Base-by-base conservation (phyloP, 2,329 filamentous ascomycete species). In the Aspergillus jensenii region DNA sequence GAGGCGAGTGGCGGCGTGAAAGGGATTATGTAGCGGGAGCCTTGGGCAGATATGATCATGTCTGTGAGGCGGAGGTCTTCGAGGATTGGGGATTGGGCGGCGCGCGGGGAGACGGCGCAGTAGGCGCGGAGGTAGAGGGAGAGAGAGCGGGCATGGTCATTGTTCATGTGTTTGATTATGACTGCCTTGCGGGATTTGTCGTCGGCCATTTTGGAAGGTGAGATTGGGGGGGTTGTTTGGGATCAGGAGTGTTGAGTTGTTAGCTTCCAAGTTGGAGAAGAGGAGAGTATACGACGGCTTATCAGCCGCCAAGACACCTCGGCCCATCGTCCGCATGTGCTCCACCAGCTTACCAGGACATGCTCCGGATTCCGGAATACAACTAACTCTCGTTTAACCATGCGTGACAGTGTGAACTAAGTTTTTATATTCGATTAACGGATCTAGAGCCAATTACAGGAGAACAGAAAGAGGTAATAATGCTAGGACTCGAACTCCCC, bases 151-250 rank as follows among this genome's bases (percentile, higher is more conserved):
- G 82, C 79, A 77, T 96, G 93, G 74, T 93, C 89, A 44, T 80
- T 79, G 78, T 97, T 96, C 90, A 97, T 95, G 79, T 97, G 93
- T 35, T 81, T 81, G 69, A 93, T 84, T 73, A 91, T 87, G 58
- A 87, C 85, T 58, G 79, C 67, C 69, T 86, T 86, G 58, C 79
- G 75, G 6, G 68, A 63, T 62, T 67, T 69, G 52, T 44, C 60
- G 52, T 55, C 45, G 17, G 49, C 39, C 55, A 59, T 53, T 31
- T 27, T 57, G 21, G 14, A 9, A 33, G 12, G 19, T n/a, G 31
- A 12, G 7, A 3, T 14, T 17, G 23, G 9, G 31, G 12, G 27
- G 7, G 8, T 31, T 47, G 41, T 49, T 37, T 39, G 19, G 37
- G 21, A 27, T 44, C 27, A 7, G 35, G 15, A 15, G 12, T 37